Base-by-base conservation (phyloP, 2,329 filamentous ascomycete genomes). In the Colletotrichum spaethianum region DNA sequence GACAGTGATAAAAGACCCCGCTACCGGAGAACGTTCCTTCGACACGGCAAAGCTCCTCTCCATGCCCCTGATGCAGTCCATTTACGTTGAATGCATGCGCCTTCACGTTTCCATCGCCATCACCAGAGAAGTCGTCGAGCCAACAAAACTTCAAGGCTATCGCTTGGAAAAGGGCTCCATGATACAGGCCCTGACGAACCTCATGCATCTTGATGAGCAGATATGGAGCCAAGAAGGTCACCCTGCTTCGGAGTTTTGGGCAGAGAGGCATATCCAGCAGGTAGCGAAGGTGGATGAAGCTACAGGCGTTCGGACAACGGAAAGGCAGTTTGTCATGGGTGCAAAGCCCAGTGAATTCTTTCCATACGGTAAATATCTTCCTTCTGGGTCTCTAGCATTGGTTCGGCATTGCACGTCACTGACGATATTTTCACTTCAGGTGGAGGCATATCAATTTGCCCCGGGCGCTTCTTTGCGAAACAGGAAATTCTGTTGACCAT, bases 381-480 rank as follows among this genome's bases (percentile, higher is more conserved):
- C 72, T 20, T 31, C 26, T 8, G 20, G 11, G 14, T 4, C 3
- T 6, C 8, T 2, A 18, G 2, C 33, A 11, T 9, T 38, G 14
- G 2, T 3, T 9, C 3, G 8, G 5, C 3, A 5, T 12, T 8
- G n/a, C 12, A 23, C 14, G 2, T 36, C 31, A 20, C 57, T 52
- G 11, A 73, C 57, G 14, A 26, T 40, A 3, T 16, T 8, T 2
- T 14, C 1, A 7, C 8, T 18, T 4, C 12, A 73, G 81, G 82
- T n/a, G 82, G 81, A 7, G 82, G 82, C 0, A 50, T 73, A 0
- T 73, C 75, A 1, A 78, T 82, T 8, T 86, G 83, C 60, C 81
- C 83, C 2, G 83, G 83, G 2, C 77, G 83, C 0, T 75, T 80
- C 57, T 82, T 84, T 72, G 82, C 83, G 0, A 85, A 85, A 73